Evolutionary conservation across 768 basidiomycete genomes (phyloP).

Genomic region (Tulasnella calospora): DNA sequence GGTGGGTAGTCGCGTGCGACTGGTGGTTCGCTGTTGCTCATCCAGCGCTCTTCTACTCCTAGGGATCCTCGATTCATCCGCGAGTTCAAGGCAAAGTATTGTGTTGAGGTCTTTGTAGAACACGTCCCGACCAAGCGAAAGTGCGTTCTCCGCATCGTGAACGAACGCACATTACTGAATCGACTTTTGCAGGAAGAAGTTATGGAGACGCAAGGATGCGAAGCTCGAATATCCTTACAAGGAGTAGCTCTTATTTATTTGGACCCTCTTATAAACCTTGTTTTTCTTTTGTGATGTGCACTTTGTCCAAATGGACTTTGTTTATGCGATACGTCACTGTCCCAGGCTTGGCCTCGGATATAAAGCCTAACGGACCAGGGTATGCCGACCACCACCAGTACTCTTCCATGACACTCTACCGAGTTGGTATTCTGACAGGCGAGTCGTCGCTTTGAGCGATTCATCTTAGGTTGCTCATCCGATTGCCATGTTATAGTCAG

Average conservation of each 20-base stretch:
- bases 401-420: slow-evolving; percentile 14
- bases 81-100: slow-evolving; percentile 80
- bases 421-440: slow-evolving; percentile 26
- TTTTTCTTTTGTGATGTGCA: background rate
- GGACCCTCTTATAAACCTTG: background rate
- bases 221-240: slow-evolving; percentile 87
- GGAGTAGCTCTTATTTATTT: slow-evolving; percentile 44
- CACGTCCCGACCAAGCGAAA: slow-evolving; percentile 84
- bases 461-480: background rate
- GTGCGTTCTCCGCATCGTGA: slow-evolving; percentile 45
- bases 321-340: slow-evolving; percentile 3
- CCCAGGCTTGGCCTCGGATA: background rate
- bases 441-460: background rate
- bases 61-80: slow-evolving; percentile 97
- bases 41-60: background rate
- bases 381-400: background rate
- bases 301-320: background rate
- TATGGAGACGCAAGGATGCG: slow-evolving; percentile 83
- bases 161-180: background rate
- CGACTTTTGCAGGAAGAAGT: slow-evolving; percentile 63
- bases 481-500: slow-evolving; percentile 47
- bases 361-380: background rate
- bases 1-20: slow-evolving; percentile 49
- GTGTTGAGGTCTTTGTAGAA: slow-evolving; percentile 80
- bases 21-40: background rate